Evolutionary conservation across 2,329 filamentous ascomycete species (phyloP), one percentile per base, ranked within the genome.

Genomic region (Phaeophleospora eucalypticola): DNA sequence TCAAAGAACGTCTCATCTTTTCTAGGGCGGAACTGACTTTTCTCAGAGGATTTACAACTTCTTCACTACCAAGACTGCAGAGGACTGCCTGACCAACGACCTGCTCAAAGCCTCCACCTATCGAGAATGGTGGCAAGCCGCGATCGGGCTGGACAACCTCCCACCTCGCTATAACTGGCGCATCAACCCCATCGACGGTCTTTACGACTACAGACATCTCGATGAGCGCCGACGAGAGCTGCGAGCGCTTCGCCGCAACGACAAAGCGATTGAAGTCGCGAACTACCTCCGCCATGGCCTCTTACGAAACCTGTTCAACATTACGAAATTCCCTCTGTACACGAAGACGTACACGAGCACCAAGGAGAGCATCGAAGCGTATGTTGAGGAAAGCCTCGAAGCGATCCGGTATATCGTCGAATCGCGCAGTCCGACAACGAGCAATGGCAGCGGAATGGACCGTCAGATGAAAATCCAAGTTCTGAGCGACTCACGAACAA

Each of bases 361-460:
- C 1, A 96, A 96, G 66, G 81, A 87, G 45, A 73, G 95, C 39
- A 94, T 96, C 51, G 89, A 95, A 63, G 87, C 95, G 66, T 96
- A 96, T 63, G 84, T 95, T 52, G 83, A 85, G 1, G 84, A 93
- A 63, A 85, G 95, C 32, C 86, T 86, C 12, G 80, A 87, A 49
- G 84, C 87, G 2, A 82, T 95, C 45, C 81, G 87, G 50, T 84
- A 91, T 61, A 83, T 96, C 27, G 83, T 83, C 29, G 71, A 72
- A 16, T 75, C 88, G 43, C 82, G 85, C 16, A 84, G 80, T 0
- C 47, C 48, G 9, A 36, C 52, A 46, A 43, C 42, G n/a, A 49
- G 50, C 20, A 41, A 46, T 16, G 47, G 33, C 29, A 51, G 51
- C 4, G 36, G 46, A 6, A 72, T 89, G 55, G 84, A 82, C 14